These are phyloP conservation scores for Calonectria pseudoreteaudii DNA, from an alignment of 2,329 filamentous ascomycete species.

Conservation along the genomic window DNA sequence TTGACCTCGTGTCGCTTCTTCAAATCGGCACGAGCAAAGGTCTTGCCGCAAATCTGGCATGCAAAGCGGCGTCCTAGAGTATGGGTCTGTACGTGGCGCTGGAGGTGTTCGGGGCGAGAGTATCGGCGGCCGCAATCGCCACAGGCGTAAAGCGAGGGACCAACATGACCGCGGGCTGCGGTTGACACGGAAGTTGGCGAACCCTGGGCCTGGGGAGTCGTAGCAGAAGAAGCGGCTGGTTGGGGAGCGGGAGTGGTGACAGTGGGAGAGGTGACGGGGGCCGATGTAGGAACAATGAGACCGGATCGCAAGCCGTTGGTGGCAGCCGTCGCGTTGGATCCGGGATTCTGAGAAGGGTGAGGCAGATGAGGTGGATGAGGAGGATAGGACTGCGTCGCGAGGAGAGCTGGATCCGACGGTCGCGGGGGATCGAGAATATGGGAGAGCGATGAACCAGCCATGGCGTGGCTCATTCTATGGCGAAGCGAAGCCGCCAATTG, in stretches of 20 bases:
- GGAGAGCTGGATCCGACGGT: conserved; percentile 31
- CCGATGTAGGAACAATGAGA: conserved; percentile 16
- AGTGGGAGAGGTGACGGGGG: background rate
- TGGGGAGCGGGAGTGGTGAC: conserved; percentile 3
- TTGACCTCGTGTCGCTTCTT: conserved; percentile 65
- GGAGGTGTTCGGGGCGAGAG: conserved; percentile 65
- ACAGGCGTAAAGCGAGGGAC: conserved; percentile 59
- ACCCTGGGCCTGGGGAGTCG: conserved; percentile 9
- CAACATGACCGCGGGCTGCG: conserved; percentile 37
- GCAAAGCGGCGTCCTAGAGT: conserved; percentile 62
- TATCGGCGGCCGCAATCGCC: conserved; percentile 64
- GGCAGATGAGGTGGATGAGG: conserved; percentile 21
- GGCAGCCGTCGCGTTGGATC: background rate
- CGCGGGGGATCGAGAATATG: conserved; percentile 47
- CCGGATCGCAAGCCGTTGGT: conserved; percentile 18
- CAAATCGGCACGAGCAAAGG: conserved; percentile 65
- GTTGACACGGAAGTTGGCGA: conserved; percentile 19
- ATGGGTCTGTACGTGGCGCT: conserved; percentile 63
- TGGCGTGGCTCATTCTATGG: conserved; percentile 33
- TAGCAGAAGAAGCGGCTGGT: conserved; percentile 8
- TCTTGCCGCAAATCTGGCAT: conserved; percentile 64
- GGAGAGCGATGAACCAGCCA: conserved; percentile 47
- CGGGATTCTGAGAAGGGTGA: background rate
- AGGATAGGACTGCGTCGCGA: conserved; percentile 33
- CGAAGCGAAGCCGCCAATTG: conserved; percentile 18